Evolutionary conservation across 31 red algal species (phyloP), one percentile per base, ranked within the genome.

Genomic region (Asparagopsis taxiformis): DNA sequence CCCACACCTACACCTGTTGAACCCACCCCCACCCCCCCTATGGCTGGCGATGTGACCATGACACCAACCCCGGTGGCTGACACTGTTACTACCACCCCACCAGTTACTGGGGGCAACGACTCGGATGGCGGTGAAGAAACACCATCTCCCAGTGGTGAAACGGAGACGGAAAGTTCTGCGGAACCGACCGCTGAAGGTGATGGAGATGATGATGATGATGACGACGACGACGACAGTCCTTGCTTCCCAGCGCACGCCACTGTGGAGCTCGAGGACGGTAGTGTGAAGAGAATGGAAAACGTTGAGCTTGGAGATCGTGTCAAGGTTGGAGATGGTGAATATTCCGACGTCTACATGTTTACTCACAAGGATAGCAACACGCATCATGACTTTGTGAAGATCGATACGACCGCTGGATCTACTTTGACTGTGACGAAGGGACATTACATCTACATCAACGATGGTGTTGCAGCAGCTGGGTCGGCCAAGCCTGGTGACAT

Each of bases 181-280:
- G n/a, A n/a, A n/a, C n/a, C n/a, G n/a, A 10, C 55, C 37, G 10
- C 33, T 31, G 61, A 65, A 11, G 37, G 13, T 38, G 24, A 7
- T 10, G 61, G 61, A 31, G 11, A 9, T 16, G 55, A 8, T 25
- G 13, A 19, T 22, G 55, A 21, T 59, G 28, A 22, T 11, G 32
- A 8, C 33, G 10, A 11, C 13, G 61, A 11, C 10, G 10, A 10
- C 37, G 6, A 7, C 33, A 31, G 22, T 8, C 72, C 57, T 19
- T 92, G 89, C 51, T 92, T 92, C 80, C 80, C 89, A 16, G 89
- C 58, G 11, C 22, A 66, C 17, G 79, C 80, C 2, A 20, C 56
- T 4, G 89, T 92, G 33, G 80, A 82, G 4, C 23, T 73, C 13
- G 49, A 29, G 10, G 24, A 5, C 58, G 78, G 89, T 49, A 34